Conservation (phyloP, 2,329 filamentous ascomycete genomes). For the Aspergillus cejpii region DNA sequence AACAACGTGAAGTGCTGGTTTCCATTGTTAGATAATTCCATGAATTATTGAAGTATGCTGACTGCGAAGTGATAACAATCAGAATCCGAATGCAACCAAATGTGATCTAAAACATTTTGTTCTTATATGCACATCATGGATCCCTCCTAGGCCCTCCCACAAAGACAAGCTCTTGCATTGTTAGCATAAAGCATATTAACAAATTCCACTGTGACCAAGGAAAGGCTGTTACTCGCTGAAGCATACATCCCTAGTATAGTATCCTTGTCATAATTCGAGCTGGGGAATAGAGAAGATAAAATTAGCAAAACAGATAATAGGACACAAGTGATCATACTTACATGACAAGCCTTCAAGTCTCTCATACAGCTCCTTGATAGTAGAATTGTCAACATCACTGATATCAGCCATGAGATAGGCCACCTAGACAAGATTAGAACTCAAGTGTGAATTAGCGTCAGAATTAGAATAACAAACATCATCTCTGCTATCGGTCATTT, state of each 20-base stretch:
- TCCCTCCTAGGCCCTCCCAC: too few species aligned
- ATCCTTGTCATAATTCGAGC: conserved; percentile 44
- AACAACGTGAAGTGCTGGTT: too few species aligned
- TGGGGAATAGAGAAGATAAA: conserved; percentile 12
- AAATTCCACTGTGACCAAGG: conserved; percentile 20
- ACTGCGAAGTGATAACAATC: too few species aligned
- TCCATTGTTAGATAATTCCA: too few species aligned
- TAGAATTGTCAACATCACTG: conserved; percentile 69
- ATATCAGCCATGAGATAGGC: conserved; percentile 98
- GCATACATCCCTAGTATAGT: conserved; percentile 31
- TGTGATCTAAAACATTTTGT: too few species aligned
- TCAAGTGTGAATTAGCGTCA: not conserved
- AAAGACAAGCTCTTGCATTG: too few species aligned
- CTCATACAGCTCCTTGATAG: conserved; percentile 82
- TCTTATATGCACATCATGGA: too few species aligned
- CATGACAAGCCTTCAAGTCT: conserved; percentile 73
- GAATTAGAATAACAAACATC: conserved; percentile 53
- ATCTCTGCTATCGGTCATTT: conserved; percentile 91
- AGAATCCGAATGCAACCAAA: too few species aligned
- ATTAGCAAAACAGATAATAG: conserved; percentile 9
- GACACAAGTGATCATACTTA: conserved; percentile 43
- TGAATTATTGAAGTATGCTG: too few species aligned
- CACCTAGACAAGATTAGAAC: conserved; percentile 45
- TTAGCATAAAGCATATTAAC: too few species aligned
- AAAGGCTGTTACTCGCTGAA: not conserved